A percentile compares a stretch with the other conserved stretches of the same genome.
Conservation (phyloP, 2,329 filamentous ascomycete species). For the Parastagonospora nodorum region DNA sequence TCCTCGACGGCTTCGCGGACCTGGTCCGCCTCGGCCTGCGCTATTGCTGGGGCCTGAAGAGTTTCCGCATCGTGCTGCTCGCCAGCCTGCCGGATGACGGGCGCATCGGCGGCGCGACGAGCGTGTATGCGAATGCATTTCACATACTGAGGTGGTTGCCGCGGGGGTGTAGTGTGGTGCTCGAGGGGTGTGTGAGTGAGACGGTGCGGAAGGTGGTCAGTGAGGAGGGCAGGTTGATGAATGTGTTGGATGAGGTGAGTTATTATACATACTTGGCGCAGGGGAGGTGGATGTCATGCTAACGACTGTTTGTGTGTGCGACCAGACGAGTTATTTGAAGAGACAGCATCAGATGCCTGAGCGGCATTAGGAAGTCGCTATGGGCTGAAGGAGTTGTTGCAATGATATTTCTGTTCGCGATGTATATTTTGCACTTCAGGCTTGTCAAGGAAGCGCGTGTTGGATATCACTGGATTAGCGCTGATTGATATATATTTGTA, state of each 20-base stretch:
- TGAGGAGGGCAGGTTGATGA: conserved; percentile 49
- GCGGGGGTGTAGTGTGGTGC: conserved; percentile 46
- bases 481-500: no score
- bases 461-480: no score
- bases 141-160: conserved; percentile 55
- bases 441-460: no score
- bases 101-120: conserved; percentile 40
- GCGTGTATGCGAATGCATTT: conserved; percentile 54
- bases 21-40: conserved; percentile 52
- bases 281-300: neutral
- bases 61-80: conserved; percentile 48
- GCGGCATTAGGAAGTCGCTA: conserved; percentile 17
- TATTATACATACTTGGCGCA: neutral
- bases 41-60: conserved; percentile 53
- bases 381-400: neutral
- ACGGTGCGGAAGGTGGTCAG: conserved; percentile 49
- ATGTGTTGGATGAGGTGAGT: conserved; percentile 49
- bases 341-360: conserved; percentile 48
- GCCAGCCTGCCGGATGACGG: conserved; percentile 37
- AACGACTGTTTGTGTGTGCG: no score
- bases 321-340: conserved; percentile 41
- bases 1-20: conserved; percentile 53
- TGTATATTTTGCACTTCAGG: neutral
- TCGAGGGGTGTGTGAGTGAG: conserved; percentile 48
- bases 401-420: neutral